Percentiles rank a stretch among this genome's conserved stretches.
phyloP scores from a whole-genome alignment of 169 alveolate genomes.

The Theileria sp. region DNA sequence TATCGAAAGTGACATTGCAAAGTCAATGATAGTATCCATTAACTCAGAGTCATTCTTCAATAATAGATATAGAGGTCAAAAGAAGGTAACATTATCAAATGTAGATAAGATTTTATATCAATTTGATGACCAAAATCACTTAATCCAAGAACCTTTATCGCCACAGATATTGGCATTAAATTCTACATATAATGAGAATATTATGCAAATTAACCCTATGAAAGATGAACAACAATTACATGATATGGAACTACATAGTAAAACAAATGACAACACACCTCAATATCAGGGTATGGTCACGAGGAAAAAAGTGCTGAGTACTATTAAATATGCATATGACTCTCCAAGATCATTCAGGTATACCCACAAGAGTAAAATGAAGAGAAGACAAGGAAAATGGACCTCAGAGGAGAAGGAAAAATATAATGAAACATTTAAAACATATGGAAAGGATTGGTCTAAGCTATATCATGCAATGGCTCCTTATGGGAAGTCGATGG shows the following conservation, averaged over 20 bases:
- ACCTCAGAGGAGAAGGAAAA: conserved; percentile 57
- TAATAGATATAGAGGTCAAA: conserved; percentile 4
- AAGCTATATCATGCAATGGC: conserved; percentile 36
- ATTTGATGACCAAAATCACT: conserved; percentile 11
- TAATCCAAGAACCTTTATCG: neutral
- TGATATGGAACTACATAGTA: neutral
- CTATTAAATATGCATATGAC: conserved; percentile 5
- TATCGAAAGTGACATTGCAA: neutral
- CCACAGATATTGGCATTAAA: neutral
- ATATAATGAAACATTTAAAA: conserved; percentile 27
- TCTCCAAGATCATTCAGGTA: conserved; percentile 18
- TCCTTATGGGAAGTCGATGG: conserved; percentile 65
- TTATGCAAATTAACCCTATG: neutral
- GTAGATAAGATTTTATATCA: conserved; percentile 19
- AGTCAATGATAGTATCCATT: conserved; percentile 25
- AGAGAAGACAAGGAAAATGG: conserved; percentile 62
- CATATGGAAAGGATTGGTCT: conserved; percentile 65
- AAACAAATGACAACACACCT: neutral
- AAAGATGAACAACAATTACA: neutral
- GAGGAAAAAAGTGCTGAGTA: conserved; percentile 3
- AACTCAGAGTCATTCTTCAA: conserved; percentile 30
- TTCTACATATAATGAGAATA: neutral
- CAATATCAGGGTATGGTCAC: conserved; percentile 10
- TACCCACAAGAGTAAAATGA: conserved; percentile 6
- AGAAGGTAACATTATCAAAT: conserved; percentile 16